These are phyloP conservation scores for Solanum virginianum DNA, from an alignment of 257 asterid species.

Conservation along the genomic window DNA sequence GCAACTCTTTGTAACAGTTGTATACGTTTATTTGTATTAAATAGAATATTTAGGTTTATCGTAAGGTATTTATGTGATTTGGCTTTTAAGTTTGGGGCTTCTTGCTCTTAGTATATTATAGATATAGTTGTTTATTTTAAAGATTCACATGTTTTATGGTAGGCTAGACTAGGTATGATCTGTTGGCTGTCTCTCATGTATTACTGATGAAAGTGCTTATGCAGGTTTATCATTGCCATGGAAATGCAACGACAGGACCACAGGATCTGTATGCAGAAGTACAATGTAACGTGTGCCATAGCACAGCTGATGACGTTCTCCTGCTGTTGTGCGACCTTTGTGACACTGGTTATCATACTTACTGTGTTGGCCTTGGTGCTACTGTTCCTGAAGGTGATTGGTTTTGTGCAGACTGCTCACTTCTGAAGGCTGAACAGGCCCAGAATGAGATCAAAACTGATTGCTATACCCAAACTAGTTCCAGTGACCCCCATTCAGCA, in stretches of 20 bases:
- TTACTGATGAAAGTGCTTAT: neutral
- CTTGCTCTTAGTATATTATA: neutral
- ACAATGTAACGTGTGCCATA: slow-evolving; percentile 41
- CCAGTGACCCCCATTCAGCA: neutral
- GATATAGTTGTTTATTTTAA: neutral
- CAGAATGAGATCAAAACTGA: slow-evolving; percentile 18
- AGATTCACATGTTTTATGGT: neutral
- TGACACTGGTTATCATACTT: slow-evolving; percentile 58
- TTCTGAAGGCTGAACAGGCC: slow-evolving; percentile 43
- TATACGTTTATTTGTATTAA: neutral
- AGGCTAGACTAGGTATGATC: neutral
- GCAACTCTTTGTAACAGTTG: neutral
- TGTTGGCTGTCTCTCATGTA: neutral
- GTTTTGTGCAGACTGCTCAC: slow-evolving; percentile 64
- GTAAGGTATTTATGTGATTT: neutral
- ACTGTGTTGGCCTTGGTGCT: slow-evolving; percentile 55
- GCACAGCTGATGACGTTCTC: slow-evolving; percentile 31
- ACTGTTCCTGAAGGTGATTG: slow-evolving; percentile 77
- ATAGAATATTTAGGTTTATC: neutral
- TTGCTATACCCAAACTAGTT: slow-evolving; percentile 7
- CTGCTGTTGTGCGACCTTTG: slow-evolving; percentile 71
- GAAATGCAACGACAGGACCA: slow-evolving; percentile 42
- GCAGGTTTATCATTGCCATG: slow-evolving; percentile 38
- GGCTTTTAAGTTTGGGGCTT: neutral
- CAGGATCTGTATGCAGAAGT: slow-evolving; percentile 32